Conservation (phyloP, 2,329 filamentous ascomycete species). For the Cercospora citrullina region DNA sequence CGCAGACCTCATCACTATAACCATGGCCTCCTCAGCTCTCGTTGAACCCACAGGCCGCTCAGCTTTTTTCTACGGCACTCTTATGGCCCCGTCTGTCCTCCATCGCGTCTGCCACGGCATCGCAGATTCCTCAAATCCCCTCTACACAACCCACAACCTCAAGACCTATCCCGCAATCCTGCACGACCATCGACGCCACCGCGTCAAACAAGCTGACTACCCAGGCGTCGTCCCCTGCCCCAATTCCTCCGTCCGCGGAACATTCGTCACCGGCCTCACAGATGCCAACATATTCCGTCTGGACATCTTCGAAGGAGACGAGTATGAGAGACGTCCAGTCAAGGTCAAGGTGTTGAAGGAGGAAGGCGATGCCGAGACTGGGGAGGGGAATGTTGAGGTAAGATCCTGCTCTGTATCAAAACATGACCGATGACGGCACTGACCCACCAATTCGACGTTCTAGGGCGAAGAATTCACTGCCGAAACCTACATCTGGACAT, state of each 20-base stretch:
- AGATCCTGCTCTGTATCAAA: background rate
- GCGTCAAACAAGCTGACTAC: constrained; percentile 72
- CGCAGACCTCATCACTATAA: background rate
- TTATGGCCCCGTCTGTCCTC: constrained; percentile 86
- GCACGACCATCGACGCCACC: constrained; percentile 67
- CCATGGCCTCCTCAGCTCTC: background rate
- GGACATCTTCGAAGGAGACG: constrained; percentile 76
- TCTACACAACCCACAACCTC: constrained; percentile 51
- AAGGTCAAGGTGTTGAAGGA: constrained; percentile 37
- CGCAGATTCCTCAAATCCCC: constrained; percentile 52
- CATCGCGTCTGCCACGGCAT: constrained; percentile 76
- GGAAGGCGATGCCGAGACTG: background rate
- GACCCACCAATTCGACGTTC: too few relatives aligned
- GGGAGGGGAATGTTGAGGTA: constrained; percentile 38
- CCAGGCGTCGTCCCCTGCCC: constrained; percentile 66
- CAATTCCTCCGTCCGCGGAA: constrained; percentile 65
- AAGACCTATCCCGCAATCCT: constrained; percentile 75
- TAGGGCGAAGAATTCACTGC: constrained; percentile 44
- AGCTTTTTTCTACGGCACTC: constrained; percentile 67
- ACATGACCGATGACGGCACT: too few relatives aligned
- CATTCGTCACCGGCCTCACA: constrained; percentile 75
- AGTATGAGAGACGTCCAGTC: constrained; percentile 63
- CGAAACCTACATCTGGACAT: constrained; percentile 56
- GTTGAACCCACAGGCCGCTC: constrained; percentile 39
- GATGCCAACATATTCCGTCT: constrained; percentile 72